Evolutionary conservation across 2,329 filamentous ascomycete genomes (phyloP), one percentile per base, ranked within the genome.

Genomic region (Zymoseptoria crescenta): DNA sequence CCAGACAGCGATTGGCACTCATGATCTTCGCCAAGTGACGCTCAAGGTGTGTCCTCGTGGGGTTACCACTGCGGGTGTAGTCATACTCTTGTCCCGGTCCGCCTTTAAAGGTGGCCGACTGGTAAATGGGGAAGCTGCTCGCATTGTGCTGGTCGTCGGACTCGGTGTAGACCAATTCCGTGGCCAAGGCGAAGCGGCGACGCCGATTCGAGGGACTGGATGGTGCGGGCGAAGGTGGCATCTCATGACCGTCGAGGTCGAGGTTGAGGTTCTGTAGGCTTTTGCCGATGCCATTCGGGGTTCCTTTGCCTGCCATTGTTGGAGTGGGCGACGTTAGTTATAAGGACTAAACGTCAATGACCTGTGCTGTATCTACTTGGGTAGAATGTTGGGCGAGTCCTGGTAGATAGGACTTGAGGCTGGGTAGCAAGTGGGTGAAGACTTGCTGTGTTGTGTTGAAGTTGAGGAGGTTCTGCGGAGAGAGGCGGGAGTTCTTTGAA

Each of bases 1-100:
- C 93, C 55, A 99, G 83, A 8, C 91, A 90, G 58, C 95, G 88
- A 69, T 86, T 86, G 52, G 94, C 94, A 68, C 90, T 92, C 95
- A 99, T 99, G 74, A 99, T 96, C 83, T 99, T 99, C 71, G 95
- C 94, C 68, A 99, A 81, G 75, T 99, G 94, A 60, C 93, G 86
- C 79, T 99, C 94, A 63, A 99, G 84, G 72, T 99, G 94, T 35
- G 93, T 96, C 65, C 94, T 85, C 59, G 94, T 99, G 19, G 94
- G 94, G 74, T 99, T 99, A 58, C 94, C 94, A 41, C 92, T 97
- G 62, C 95, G 89, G 61, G 94, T 97, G 79, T 99, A 99, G 79
- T 99, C 94, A 76, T 97, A 99, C 75, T 97, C 92, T 71, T 84
- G 80, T 66, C 85, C 88, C 61, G 90, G 91, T 9, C 71, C 71